Evolutionary conservation across 116 monocot species (phyloP).

Genomic region (Phalaenopsis hybrid): DNA sequence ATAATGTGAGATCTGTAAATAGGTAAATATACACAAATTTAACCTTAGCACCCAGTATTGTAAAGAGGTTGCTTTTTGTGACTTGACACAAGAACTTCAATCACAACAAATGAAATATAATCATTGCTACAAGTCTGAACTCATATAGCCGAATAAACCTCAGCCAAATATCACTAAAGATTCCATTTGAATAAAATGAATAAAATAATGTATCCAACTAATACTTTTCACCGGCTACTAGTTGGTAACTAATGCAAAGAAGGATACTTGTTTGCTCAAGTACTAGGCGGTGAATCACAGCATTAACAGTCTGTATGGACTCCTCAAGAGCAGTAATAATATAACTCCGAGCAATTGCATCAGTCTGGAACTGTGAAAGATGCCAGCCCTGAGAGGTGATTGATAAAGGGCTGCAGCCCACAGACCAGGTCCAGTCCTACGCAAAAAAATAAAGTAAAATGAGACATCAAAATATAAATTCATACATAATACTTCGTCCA

Average conservation of each 20-base stretch:
- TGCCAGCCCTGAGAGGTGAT: slow-evolving; percentile 87
- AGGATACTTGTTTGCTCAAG: slow-evolving; percentile 96
- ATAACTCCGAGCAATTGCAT: slow-evolving; percentile 82
- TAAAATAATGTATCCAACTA: not conserved
- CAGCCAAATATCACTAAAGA: not conserved
- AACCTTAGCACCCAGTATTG: not conserved
- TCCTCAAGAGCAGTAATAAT: slow-evolving; percentile 88
- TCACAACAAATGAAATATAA: not conserved
- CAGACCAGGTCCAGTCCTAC: slow-evolving; percentile 98
- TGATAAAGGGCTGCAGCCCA: slow-evolving; percentile 86
- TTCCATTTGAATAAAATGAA: not conserved
- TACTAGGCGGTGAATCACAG: slow-evolving; percentile 63
- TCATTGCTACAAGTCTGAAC: not conserved
- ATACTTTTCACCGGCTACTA: not conserved
- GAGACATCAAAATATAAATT: not conserved
- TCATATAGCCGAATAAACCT: not conserved
- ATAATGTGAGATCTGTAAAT: not conserved
- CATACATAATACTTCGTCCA: not conserved
- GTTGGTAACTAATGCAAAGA: not conserved
- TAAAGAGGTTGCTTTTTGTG: not conserved
- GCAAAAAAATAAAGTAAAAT: slow-evolving; percentile 7
- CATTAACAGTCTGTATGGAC: slow-evolving; percentile 75
- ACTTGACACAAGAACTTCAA: not conserved
- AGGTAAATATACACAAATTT: not conserved
- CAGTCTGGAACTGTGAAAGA: slow-evolving; percentile 70